Evolutionary conservation across 257 asterid genomes (phyloP), one percentile per base, ranked within the genome.

Genomic region (Ballota nigra): DNA sequence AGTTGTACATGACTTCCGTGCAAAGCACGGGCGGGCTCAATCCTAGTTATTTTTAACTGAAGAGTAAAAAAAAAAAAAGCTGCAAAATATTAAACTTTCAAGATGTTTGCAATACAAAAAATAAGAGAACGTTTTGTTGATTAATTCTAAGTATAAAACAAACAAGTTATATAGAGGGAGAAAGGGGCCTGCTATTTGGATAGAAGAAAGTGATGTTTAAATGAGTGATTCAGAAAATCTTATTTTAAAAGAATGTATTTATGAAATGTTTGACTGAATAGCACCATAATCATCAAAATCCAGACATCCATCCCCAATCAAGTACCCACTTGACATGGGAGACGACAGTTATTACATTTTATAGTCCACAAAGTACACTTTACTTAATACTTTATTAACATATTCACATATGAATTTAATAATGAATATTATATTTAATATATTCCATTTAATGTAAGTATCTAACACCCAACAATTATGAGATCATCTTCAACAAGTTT

Each of bases 241-340:
- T 41, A 55, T 78, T 74, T 73, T 28, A 13, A 51, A 68, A 65
- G 75, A 75, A 59, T 65, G 31, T 51, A 40, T 70, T 59, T 73
- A 75, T 75, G 71, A 59, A 19, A 15, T 8, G 23, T 67, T 73
- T 74, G 83, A 70, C 70, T 51, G 4, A 69, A 47, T 60, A 23
- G 28, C 59, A 51, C 73, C 20, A 43, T 29, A 41, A 63, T 69
- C 11, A 76, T 70, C 58, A 10, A 31, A 26, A 23, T 59, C 34
- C 53, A 26, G 74, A 66, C 34, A 26, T 23, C 47, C 26, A 24
- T 74, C 36, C 38, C 23, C 70, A 70, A 16, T 57, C 62, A 18
- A 64, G 10, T 55, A 33, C 41, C 81, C 59, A 65, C 77, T 77
- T n/a, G 29, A 2, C 65, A n/a, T 41, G 40, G 5, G 8, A 58